These are phyloP conservation scores for Solanum paucissectum DNA, from an alignment of 257 asterid species.

Conservation along the genomic window DNA sequence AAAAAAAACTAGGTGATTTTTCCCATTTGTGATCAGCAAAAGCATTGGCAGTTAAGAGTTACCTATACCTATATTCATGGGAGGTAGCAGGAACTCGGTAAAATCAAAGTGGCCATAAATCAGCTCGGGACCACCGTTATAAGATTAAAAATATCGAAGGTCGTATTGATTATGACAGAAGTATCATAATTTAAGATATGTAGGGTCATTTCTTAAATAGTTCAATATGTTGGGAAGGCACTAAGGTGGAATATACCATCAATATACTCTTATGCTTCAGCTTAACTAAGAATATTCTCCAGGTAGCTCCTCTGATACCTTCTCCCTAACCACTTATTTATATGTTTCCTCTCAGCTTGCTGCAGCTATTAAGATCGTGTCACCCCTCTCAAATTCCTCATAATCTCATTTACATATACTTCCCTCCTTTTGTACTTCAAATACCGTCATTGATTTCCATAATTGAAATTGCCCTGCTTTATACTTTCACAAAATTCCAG, in stretches of 20 bases:
- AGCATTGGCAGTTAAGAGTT: neutral
- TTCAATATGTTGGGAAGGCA: conserved; percentile 1
- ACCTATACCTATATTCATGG: neutral
- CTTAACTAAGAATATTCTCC: conserved; percentile 1
- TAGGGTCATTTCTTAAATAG: neutral
- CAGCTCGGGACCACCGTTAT: neutral
- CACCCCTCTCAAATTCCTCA: neutral
- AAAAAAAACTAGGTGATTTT: neutral
- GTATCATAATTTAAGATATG: neutral
- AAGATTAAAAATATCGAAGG: neutral
- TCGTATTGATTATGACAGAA: neutral
- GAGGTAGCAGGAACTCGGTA: neutral
- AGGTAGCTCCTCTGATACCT: neutral
- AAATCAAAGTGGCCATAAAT: neutral
- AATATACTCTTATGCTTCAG: conserved; percentile 9
- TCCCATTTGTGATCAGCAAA: neutral
- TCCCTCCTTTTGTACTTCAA: neutral
- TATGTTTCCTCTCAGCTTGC: neutral
- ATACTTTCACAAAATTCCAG: neutral
- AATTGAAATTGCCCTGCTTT: neutral
- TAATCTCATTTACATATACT: neutral
- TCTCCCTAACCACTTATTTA: neutral
- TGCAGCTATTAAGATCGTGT: neutral
- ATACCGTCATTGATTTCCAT: neutral
- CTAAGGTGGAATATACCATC: conserved; percentile 19